These are phyloP conservation scores for Kodamaea sagamina DNA, from an alignment of 805 yeast species.

Conservation along the genomic window DNA sequence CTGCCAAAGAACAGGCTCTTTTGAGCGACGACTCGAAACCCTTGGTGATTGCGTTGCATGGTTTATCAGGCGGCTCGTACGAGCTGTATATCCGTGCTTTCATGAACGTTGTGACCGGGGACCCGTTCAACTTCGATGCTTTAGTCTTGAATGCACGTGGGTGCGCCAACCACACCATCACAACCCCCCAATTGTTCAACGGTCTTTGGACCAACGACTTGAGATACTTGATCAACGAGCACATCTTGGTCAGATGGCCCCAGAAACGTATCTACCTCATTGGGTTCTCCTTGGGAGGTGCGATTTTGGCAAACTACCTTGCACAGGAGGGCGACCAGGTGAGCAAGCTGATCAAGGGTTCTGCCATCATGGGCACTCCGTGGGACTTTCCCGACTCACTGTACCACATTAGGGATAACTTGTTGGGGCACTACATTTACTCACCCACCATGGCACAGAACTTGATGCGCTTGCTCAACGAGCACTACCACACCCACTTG, in stretches of 20 bases:
- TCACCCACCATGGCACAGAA: conserved; percentile 47
- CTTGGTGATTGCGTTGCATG: conserved; percentile 64
- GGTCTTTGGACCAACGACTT: conserved; percentile 73
- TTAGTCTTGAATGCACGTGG: conserved; percentile 71
- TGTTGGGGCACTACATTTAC: conserved; percentile 40
- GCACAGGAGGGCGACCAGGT: conserved; percentile 61
- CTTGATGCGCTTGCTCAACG: conserved; percentile 32
- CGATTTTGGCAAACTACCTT: conserved; percentile 63
- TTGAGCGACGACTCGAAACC: conserved; percentile 50
- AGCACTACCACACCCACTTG: conserved; percentile 33
- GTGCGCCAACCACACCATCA: conserved; percentile 71
- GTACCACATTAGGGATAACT: conserved; percentile 41
- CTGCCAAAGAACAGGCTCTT: conserved; percentile 40
- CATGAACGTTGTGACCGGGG: conserved; percentile 43
- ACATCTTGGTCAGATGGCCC: conserved; percentile 55
- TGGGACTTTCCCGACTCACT: conserved; percentile 69
- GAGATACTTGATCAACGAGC: conserved; percentile 55
- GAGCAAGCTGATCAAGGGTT: conserved; percentile 54
- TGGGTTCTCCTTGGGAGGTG: conserved; percentile 76
- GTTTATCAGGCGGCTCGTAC: conserved; percentile 78
- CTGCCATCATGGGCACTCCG: conserved; percentile 63
- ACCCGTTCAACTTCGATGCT: conserved; percentile 50
- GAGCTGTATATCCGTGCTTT: conserved; percentile 69
- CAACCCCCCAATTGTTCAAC: conserved; percentile 66
- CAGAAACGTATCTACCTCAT: conserved; percentile 62